Base-by-base conservation (phyloP, 2,329 filamentous ascomycete genomes). In the Diaporthe longicolla region DNA sequence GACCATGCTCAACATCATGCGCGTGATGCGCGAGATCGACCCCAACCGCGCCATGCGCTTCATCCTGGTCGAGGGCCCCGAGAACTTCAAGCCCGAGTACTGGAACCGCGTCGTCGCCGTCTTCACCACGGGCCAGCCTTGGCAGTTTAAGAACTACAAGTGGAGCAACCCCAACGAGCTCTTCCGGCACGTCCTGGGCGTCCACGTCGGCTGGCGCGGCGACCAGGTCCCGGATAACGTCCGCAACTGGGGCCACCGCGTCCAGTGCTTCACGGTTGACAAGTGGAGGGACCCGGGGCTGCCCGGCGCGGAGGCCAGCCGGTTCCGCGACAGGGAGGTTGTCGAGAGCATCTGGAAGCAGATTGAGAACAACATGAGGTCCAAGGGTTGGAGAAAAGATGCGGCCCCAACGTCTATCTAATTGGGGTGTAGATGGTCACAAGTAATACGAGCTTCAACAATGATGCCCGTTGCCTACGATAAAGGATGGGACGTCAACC, bases 91-190 rank as follows among this genome's bases (percentile, higher is more conserved):
- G 83, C 97, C 97, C 0, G 95, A 98, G 81, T 98, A 98, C 87
- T 99, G 97, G 97, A 93, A 93, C 79, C 92, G 95, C 69, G 93
- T 99, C 9, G 97, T 98, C 1, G 97, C 94, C 17, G 95, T 99
- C 73, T 98, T 99, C 85, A 99, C 97, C 0, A 99, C 97, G 0
- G 97, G 97, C 45, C 97, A 99, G 85, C 92, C 93, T 13, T 99
- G 97, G 97, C 97, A 99, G 84, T 99, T 99, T 86, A 98, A 98
- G 85, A 94, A 92, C 78, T 99, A 99, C 89, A 98, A 97, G 84
- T 99, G 97, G 95, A 93, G 93, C 78, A 93, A 93, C 72, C 94
- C 97, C 0, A 89, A 92, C 19, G 97, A 98, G 80, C 88, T 99
- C 66, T 99, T 99, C 86, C 91, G 92, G 77, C 94, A 98, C 80